Conservation (phyloP, 768 basidiomycete species). For the Dioszegia aurantiaca region DNA sequence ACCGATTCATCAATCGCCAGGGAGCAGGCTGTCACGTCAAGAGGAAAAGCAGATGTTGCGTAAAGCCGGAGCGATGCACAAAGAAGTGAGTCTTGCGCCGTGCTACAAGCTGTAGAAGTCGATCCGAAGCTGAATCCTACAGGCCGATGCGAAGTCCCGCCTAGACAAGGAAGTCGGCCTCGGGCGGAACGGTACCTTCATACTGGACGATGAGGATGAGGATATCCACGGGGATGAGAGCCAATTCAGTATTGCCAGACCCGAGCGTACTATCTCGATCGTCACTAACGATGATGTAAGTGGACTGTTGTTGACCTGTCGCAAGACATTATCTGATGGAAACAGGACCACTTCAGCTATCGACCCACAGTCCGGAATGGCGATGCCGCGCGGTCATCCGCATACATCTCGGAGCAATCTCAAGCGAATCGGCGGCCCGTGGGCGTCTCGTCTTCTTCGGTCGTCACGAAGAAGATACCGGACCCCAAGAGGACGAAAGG, state of each 20-base stretch:
- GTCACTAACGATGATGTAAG: constrained; percentile 14
- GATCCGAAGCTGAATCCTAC: no score
- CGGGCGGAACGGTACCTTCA: no score
- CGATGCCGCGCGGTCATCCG: constrained; percentile 1
- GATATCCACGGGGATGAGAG: no score
- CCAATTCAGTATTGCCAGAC: no score
- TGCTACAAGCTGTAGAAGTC: no score
- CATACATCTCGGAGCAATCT: constrained; percentile 28
- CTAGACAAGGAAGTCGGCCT: no score
- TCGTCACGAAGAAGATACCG: neutral
- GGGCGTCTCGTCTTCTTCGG: constrained; percentile 1
- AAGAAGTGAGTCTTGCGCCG: neutral
- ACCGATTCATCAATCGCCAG: neutral
- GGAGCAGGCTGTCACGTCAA: constrained; percentile 7
- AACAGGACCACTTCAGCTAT: no score
- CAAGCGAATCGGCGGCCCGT: constrained; percentile 21
- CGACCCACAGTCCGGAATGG: no score
- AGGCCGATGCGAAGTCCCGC: no score
- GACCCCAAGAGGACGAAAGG: neutral
- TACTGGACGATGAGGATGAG: no score
- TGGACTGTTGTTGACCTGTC: neutral
- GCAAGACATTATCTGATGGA: neutral
- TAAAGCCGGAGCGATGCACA: neutral
- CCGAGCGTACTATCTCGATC: no score
- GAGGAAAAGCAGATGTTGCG: neutral